Base-by-base conservation (phyloP, 257 asterid genomes). In the Solanum rostratum region DNA sequence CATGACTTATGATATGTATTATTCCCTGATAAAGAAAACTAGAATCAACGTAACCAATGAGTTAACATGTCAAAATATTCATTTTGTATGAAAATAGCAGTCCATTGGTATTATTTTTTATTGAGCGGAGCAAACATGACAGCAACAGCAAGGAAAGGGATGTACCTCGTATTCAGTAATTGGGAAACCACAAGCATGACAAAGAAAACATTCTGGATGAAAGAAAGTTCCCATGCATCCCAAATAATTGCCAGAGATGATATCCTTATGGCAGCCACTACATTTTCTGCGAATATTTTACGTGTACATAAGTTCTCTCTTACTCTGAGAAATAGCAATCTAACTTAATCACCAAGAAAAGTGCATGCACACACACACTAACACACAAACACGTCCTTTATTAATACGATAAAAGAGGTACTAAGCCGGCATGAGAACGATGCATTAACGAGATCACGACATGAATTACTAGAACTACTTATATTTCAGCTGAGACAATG, bases 121-220 rank as follows among this genome's bases (percentile, higher is more conserved):
- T 15, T 46, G 37, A 45, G 53, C 29, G 6, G 29, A 24, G 62
- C 4, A 13, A 29, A 82, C 52, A 82, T 45, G 71, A 82, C 19
- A 20, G 65, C 62, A 57, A 50, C 63, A 18, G 65, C 19, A 78
- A 50, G 82, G 82, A 78, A 46, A 78, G 52, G 63, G 29, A 27
- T 78, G 43, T 87, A 94, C 99, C 99, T 97, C 99, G 24, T 92
- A 91, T 89, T 97, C 99, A 74, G 95, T 88, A 84, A 97, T 95
- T 29, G 98, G 98, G 85, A 89, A 95, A 85, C 89, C 90, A 87
- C 98, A 97, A 22, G 97, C 97, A 70, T 89, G 94, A 88, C 99
- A 97, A 84, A 95, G 93, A 81, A 97, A 93, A 84, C 99, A 97
- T 87, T 94, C 98, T 29, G 99, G 98, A 90, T 97, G 99, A 98